Conservation (phyloP, 768 basidiomycete genomes). For the Daedaleopsis nitida region DNA sequence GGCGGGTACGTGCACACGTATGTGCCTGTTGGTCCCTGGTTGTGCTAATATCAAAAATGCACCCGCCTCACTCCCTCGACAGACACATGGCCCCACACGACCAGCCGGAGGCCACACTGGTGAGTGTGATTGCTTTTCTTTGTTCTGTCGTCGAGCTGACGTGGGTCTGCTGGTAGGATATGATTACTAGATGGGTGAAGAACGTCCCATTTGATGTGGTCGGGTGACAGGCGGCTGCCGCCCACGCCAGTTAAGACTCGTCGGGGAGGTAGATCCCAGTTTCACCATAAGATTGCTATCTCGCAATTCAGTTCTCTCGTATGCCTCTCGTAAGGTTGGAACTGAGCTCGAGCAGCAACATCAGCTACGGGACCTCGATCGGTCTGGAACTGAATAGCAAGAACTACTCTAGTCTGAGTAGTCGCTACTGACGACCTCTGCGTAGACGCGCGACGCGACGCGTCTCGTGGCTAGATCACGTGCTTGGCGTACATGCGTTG, state of each 20-base stretch:
- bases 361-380: too few species aligned
- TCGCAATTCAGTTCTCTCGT: too few species aligned
- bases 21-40: not conserved
- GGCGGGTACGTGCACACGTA: conserved; percentile 40
- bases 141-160: not conserved
- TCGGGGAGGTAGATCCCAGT: too few species aligned
- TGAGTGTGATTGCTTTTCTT: not conserved
- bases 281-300: too few species aligned
- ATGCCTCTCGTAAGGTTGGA: too few species aligned
- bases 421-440: not conserved
- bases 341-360: too few species aligned
- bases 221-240: not conserved
- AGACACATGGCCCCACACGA: conserved; percentile 15
- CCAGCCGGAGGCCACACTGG: conserved; percentile 12
- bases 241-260: not conserved
- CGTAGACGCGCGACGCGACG: conserved; percentile 6
- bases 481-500: conserved; percentile 10
- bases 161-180: not conserved
- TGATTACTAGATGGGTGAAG: conserved; percentile 12
- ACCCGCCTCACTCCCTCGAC: not conserved
- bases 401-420: too few species aligned
- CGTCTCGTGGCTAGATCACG: conserved; percentile 18
- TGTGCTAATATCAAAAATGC: not conserved
- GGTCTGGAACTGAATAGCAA: too few species aligned
- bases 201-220: conserved; percentile 8